phyloP scores from a whole-genome alignment of 805 yeast species.

The Pichia deserticola region DNA sequence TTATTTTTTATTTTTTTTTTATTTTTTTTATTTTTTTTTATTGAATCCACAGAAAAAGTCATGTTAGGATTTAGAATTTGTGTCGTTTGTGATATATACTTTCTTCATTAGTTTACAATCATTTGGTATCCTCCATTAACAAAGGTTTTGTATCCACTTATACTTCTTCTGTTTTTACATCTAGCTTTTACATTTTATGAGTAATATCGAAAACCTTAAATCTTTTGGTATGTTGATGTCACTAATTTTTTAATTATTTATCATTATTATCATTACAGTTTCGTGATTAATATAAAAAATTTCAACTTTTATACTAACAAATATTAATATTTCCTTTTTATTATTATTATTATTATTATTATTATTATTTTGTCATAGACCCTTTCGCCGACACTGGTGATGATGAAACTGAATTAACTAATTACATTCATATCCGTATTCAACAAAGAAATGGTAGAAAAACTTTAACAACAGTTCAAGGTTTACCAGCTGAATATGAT shows the following conservation, averaged over 20 bases:
- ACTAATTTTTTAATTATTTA: too few relatives aligned
- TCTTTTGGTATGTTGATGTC: constrained; percentile 48
- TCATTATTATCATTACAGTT: not conserved
- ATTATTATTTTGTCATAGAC: constrained; percentile 35
- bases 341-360: not conserved
- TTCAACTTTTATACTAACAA: not conserved
- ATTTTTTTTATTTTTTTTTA: too few relatives aligned
- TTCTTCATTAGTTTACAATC: too few relatives aligned
- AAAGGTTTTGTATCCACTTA: not conserved
- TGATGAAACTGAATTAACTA: constrained; percentile 93
- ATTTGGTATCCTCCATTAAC: not conserved
- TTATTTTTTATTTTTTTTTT: too few relatives aligned
- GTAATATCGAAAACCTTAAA: constrained; percentile 88
- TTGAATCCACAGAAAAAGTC: too few relatives aligned
- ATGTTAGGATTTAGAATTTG: too few relatives aligned
- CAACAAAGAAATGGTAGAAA: constrained; percentile 99
- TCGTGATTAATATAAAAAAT: too few relatives aligned
- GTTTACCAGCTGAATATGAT: constrained; percentile 92
- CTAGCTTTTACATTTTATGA: constrained; percentile 37
- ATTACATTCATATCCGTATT: constrained; percentile 95
- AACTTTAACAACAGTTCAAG: constrained; percentile 97
- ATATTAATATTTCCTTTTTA: not conserved
- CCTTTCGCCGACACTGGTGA: constrained; percentile 99
- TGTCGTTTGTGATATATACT: too few relatives aligned
- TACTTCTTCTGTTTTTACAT: not conserved